Conservation (phyloP, 2,329 filamentous ascomycete genomes). For the Tolypocladium sp. region DNA sequence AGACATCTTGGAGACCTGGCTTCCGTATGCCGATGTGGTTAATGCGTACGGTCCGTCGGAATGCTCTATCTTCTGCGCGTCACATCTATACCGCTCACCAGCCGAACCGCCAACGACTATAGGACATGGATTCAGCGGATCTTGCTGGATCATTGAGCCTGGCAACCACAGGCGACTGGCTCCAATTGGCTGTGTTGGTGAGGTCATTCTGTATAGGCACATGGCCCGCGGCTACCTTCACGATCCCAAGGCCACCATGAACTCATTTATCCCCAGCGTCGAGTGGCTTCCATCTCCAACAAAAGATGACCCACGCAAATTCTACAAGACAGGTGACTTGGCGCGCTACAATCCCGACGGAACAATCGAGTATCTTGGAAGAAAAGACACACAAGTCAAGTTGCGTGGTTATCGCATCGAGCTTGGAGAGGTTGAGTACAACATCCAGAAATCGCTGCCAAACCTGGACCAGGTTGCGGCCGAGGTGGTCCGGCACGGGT, state of each 20-base stretch:
- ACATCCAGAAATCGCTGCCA: background rate
- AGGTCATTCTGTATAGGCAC: slow-evolving; percentile 17
- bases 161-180: background rate
- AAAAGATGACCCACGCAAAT: slow-evolving; percentile 4
- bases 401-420: slow-evolving; percentile 12
- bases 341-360: slow-evolving; percentile 1
- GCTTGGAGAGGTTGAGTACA: slow-evolving; percentile 11
- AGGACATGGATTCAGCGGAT: slow-evolving; percentile 1
- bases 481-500: slow-evolving; percentile 2
- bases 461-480: slow-evolving; percentile 3
- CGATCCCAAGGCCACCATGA: slow-evolving; percentile 4
- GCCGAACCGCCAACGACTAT: background rate
- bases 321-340: slow-evolving; percentile 8
- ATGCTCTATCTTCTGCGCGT: slow-evolving; percentile 4
- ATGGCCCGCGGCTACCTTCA: slow-evolving; percentile 32
- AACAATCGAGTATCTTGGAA: background rate
- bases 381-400: slow-evolving; percentile 6
- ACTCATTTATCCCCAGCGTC: background rate
- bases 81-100: slow-evolving; percentile 2
- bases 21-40: slow-evolving; percentile 4
- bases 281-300: background rate
- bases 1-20: slow-evolving; percentile 8
- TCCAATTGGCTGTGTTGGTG: slow-evolving; percentile 4
- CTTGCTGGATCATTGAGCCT: slow-evolving; percentile 5
- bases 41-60: slow-evolving; percentile 12